phyloP scores from a whole-genome alignment of 2,329 filamentous ascomycete genomes.

The Arthrobotrys sphaeroides region DNA sequence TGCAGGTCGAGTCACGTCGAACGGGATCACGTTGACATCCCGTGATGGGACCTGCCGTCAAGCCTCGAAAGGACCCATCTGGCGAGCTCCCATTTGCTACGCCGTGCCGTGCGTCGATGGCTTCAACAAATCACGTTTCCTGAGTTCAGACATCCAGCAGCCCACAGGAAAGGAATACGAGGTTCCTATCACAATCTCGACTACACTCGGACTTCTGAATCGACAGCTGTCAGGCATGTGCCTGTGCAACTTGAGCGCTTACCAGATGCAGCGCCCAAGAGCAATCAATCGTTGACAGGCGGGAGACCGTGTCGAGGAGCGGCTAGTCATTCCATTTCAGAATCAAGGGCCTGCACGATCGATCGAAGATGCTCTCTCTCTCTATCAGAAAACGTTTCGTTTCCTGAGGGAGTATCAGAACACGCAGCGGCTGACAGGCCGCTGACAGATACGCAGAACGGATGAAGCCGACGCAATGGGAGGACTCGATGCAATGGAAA shows the following conservation, averaged over 20 bases:
- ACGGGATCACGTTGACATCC: slow-evolving; percentile 40
- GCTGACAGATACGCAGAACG: not conserved
- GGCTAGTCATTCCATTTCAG: not conserved
- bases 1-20: slow-evolving; percentile 24
- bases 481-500: not conserved
- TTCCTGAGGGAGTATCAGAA: slow-evolving; percentile 3
- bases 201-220: slow-evolving; percentile 7
- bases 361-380: slow-evolving; percentile 15
- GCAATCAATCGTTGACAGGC: slow-evolving; percentile 10
- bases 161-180: slow-evolving; percentile 17
- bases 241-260: slow-evolving; percentile 26
- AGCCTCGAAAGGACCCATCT: slow-evolving; percentile 18
- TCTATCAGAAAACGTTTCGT: slow-evolving; percentile 36
- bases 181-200: slow-evolving; percentile 18
- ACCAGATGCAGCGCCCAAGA: slow-evolving; percentile 2
- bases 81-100: slow-evolving; percentile 22
- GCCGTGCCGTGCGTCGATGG: slow-evolving; percentile 14
- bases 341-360: slow-evolving; percentile 15
- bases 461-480: not conserved
- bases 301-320: slow-evolving; percentile 6
- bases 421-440: not conserved
- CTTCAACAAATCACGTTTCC: slow-evolving; percentile 39
- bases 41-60: slow-evolving; percentile 28
- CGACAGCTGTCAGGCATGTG: not conserved
- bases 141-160: slow-evolving; percentile 27